Base-by-base conservation (phyloP, 2,329 filamentous ascomycete species). In the Xylariales sp. region DNA sequence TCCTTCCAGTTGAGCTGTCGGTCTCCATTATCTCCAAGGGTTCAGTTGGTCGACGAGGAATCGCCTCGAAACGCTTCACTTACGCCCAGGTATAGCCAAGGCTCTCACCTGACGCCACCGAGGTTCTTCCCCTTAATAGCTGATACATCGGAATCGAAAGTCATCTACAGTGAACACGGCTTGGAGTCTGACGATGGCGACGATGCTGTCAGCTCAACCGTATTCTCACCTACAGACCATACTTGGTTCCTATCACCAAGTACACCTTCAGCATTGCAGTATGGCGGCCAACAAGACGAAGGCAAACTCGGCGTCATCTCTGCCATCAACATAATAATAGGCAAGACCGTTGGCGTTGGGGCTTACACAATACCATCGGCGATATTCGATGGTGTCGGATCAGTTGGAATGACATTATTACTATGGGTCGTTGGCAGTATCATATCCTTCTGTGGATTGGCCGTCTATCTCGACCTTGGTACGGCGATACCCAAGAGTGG, bases 341-440 rank as follows among this genome's bases (percentile, higher is more conserved):
- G 60, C 24, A 64, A 63, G 47, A 63, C 61, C 1, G 50, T 70
- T 18, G 67, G 68, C 3, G 58, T 67, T 8, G 63, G 70, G 46
- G 61, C 75, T 18, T 80, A 78, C 51, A 75, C 74, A 1, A 75
- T 76, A 1, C 76, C 76, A 1, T 71, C 71, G 2, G 72, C 74
- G n/a, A 74, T 80, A 35, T 75, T 76, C 44, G 64, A 66, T 6
- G 69, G 71, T 1, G 70, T 74, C 2, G 74, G 75, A 0, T 76
- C 68, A 6, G 74, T 78, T 4, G 76, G 76, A 3, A 66, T 76
- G 32, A 64, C 68, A 6, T 57, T 80, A 11, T 61, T 74, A 33
- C 57, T 80, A 15, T 80, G 76, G 76, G 64, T 76, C 1, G 57
- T 77, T 8, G 75, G 72, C 22, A 62, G 60, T 19, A 46, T 69